Percentiles rank a stretch among this genome's conserved stretches.
phyloP scores from a whole-genome alignment of 495 filamentous ascomycete species.

The Ramalina intermedia region DNA sequence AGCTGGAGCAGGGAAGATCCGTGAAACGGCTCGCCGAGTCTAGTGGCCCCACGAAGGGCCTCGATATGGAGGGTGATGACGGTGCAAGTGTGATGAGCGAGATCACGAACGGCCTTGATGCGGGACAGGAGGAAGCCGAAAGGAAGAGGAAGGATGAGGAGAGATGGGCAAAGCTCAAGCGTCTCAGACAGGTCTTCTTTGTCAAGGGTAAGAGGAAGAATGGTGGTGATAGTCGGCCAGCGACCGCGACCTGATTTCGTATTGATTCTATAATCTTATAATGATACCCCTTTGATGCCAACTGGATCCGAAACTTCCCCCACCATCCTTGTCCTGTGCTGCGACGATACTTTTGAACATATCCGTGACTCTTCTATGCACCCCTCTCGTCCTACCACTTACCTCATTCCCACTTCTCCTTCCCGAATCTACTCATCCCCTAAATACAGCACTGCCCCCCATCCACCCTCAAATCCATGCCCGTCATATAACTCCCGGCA shows the following conservation, averaged over 20 bases:
- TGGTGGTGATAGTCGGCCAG: background rate
- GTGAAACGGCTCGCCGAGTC: background rate
- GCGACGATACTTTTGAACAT: no score
- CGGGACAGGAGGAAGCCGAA: conserved; percentile 15
- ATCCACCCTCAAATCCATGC: conserved; percentile 45
- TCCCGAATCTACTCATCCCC: background rate
- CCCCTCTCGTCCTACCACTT: background rate
- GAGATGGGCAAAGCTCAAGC: conserved; percentile 37
- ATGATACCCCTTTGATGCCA: no score
- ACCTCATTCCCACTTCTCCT: background rate
- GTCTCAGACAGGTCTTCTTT: conserved; percentile 32
- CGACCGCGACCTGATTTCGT: no score
- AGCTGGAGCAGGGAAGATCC: background rate
- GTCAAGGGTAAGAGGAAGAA: conserved; percentile 20
- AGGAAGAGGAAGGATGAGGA: conserved; percentile 31
- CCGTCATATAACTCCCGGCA: conserved; percentile 56
- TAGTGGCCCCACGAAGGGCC: background rate
- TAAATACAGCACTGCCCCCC: conserved; percentile 25
- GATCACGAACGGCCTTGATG: conserved; percentile 16
- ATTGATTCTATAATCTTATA: no score
- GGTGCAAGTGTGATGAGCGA: conserved; percentile 13
- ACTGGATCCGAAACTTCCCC: no score
- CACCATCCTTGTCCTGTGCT: no score
- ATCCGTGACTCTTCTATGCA: no score
- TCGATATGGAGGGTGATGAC: background rate